phyloP scores from a whole-genome alignment of 2,329 filamentous ascomycete species.

The Trichoderma koningiopsis region DNA sequence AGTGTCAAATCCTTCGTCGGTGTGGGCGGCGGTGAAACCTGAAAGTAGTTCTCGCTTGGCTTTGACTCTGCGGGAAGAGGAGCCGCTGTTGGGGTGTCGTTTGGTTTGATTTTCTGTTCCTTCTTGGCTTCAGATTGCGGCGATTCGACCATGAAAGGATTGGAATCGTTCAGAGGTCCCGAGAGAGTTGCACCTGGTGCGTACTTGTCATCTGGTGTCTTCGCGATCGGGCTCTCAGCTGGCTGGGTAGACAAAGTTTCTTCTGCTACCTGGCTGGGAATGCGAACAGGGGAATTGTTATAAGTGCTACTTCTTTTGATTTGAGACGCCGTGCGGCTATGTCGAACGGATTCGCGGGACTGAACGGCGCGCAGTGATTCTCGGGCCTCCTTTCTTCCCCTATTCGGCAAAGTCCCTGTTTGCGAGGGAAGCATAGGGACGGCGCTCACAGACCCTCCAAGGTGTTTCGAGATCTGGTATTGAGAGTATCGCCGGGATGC shows the following conservation, averaged over 20 bases:
- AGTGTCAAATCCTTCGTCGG: constrained; percentile 85
- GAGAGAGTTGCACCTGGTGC: constrained; percentile 60
- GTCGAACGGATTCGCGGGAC: constrained; percentile 53
- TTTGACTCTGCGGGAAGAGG: constrained; percentile 48
- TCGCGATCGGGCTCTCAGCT: constrained; percentile 41
- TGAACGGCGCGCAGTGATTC: constrained; percentile 78
- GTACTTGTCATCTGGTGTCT: constrained; percentile 69
- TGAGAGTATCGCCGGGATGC: constrained; percentile 93
- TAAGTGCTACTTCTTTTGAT: constrained; percentile 44
- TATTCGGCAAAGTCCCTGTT: constrained; percentile 80
- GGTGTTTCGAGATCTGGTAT: constrained; percentile 94
- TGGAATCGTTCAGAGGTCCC: constrained; percentile 56
- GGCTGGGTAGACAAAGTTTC: constrained; percentile 44
- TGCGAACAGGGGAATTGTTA: constrained; percentile 65
- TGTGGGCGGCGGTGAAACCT: constrained; percentile 64
- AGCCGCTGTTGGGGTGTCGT: constrained; percentile 28
- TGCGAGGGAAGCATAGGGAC: constrained; percentile 86
- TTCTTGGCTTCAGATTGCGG: constrained; percentile 27
- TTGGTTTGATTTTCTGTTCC: constrained; percentile 31
- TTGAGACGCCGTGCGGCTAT: constrained; percentile 52
- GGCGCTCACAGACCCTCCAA: constrained; percentile 77
- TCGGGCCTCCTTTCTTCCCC: constrained; percentile 74
- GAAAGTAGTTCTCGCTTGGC: constrained; percentile 52
- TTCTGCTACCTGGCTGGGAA: constrained; percentile 64
- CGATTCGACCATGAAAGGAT: constrained; percentile 35